Conservation (phyloP, 495 filamentous ascomycete genomes). For the Endocarpon pusillum region DNA sequence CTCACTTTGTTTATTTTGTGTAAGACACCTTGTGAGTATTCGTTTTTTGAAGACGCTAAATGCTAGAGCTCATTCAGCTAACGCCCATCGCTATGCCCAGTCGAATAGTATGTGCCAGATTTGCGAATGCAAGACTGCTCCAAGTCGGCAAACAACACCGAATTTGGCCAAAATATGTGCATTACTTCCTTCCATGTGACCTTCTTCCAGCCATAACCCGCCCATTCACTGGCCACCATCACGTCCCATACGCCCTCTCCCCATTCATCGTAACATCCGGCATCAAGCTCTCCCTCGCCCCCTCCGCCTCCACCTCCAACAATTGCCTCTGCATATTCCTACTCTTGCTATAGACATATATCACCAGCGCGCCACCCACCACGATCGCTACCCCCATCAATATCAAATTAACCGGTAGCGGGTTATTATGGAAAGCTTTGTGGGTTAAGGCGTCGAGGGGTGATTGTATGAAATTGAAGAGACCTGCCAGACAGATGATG, state of each 20-base stretch:
- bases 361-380: constrained; percentile 41
- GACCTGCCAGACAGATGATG: constrained; percentile 73
- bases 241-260: not conserved
- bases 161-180: too few species aligned
- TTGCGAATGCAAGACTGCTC: too few species aligned
- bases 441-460: constrained; percentile 71
- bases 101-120: too few species aligned
- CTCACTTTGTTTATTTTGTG: too few species aligned
- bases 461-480: constrained; percentile 77
- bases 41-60: too few species aligned
- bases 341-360: constrained; percentile 35
- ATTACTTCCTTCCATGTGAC: too few species aligned
- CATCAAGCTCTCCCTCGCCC: constrained; percentile 15
- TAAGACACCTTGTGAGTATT: too few species aligned
- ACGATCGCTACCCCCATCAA: constrained; percentile 42
- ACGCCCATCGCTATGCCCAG: too few species aligned
- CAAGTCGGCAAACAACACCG: too few species aligned
- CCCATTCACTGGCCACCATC: too few species aligned
- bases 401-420: constrained; percentile 59
- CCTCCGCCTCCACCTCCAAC: constrained; percentile 21
- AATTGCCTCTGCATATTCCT: constrained; percentile 16
- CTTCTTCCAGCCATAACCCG: too few species aligned
- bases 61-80: too few species aligned
- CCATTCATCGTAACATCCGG: constrained; percentile 12
- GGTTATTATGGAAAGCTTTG: constrained; percentile 49